Conservation (phyloP, 1,139 yeast genomes). For the Sugiyamaella grinbergsii region DNA sequence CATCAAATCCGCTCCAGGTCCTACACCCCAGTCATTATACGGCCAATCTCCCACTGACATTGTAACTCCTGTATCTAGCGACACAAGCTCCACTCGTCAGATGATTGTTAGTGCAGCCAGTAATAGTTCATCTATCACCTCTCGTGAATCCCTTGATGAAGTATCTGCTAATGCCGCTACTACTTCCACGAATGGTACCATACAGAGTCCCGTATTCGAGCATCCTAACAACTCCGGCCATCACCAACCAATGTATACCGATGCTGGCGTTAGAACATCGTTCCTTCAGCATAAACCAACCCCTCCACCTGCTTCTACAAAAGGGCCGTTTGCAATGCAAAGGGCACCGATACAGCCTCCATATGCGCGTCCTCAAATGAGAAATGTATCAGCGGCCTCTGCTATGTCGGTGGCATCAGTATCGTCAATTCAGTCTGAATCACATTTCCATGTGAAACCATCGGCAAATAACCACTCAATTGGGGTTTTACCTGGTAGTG, state of each 20-base stretch:
- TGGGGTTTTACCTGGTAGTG: not conserved
- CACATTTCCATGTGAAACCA: slow-evolving; percentile 17
- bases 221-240: not conserved
- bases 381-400: slow-evolving; percentile 25
- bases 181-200: not conserved
- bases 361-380: slow-evolving; percentile 13
- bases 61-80: slow-evolving; percentile 14
- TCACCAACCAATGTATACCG: not conserved
- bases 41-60: not conserved
- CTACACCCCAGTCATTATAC: not conserved
- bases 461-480: not conserved
- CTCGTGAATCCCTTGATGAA: slow-evolving; percentile 20
- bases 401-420: slow-evolving; percentile 24
- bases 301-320: not conserved
- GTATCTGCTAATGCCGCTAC: too few relatives aligned
- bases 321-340: slow-evolving; percentile 11
- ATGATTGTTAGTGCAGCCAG: slow-evolving; percentile 19
- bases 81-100: slow-evolving; percentile 9
- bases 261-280: slow-evolving; percentile 7
- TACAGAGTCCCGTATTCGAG: not conserved
- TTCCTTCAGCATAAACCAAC: slow-evolving; percentile 12
- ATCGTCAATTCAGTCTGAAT: slow-evolving; percentile 26
- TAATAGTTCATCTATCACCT: slow-evolving; percentile 18
- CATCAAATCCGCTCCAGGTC: not conserved
- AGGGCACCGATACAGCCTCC: slow-evolving; percentile 16